Percentiles rank a stretch among this genome's conserved stretches.
phyloP scores from a whole-genome alignment of 2,329 filamentous ascomycete genomes.

The Ophiostoma sp. region DNA sequence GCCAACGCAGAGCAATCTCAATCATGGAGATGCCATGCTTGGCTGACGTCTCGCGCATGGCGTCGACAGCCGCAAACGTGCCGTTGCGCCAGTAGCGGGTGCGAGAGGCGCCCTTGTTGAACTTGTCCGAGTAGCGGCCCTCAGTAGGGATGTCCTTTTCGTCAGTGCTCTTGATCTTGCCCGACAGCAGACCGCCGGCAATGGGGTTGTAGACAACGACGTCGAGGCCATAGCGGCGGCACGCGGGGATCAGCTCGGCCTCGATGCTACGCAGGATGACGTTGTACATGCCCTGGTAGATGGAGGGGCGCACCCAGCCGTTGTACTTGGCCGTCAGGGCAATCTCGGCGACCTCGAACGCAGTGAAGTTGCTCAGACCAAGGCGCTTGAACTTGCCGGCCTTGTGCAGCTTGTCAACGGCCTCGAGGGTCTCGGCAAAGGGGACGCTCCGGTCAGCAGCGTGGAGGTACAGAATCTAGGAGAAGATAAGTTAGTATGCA shows the following conservation, averaged over 20 bases:
- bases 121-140: slow-evolving; percentile 66
- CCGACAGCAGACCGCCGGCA: slow-evolving; percentile 68
- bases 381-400: slow-evolving; percentile 70
- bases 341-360: slow-evolving; percentile 76
- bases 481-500: no score
- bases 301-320: slow-evolving; percentile 68
- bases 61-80: slow-evolving; percentile 57
- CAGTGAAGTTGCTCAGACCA: slow-evolving; percentile 70
- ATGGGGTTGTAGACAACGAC: slow-evolving; percentile 72
- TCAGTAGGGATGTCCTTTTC: slow-evolving; percentile 51
- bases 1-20: slow-evolving; percentile 69
- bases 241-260: slow-evolving; percentile 64
- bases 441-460: slow-evolving; percentile 48
- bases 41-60: slow-evolving; percentile 62
- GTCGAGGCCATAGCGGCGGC: slow-evolving; percentile 66
- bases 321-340: slow-evolving; percentile 66
- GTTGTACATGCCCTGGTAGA: slow-evolving; percentile 78
- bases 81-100: slow-evolving; percentile 65
- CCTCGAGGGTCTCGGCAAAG: slow-evolving; percentile 64
- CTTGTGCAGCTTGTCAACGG: slow-evolving; percentile 68
- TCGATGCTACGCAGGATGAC: slow-evolving; percentile 53
- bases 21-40: slow-evolving; percentile 65
- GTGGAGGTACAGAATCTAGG: slow-evolving; percentile 70
- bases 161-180: slow-evolving; percentile 47
- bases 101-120: slow-evolving; percentile 46